Percentiles rank a stretch among this genome's conserved stretches.
phyloP scores from a whole-genome alignment of 768 basidiomycete genomes.

The Psilocybe azurescens region DNA sequence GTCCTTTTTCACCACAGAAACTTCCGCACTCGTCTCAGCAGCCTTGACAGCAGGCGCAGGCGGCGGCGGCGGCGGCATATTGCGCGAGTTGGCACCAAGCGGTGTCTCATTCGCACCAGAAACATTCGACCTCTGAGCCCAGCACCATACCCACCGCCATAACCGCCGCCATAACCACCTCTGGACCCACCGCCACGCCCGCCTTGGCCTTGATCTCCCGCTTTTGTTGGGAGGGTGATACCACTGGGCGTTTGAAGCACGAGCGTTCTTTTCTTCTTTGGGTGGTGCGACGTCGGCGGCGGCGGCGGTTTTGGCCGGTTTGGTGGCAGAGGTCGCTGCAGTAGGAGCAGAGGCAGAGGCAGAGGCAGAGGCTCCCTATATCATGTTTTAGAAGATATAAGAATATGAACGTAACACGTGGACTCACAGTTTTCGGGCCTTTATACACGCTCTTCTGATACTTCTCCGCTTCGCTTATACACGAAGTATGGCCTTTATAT shows the following conservation, averaged over 20 bases:
- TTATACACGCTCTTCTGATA: conserved; percentile 89
- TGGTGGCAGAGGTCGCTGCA: too few relatives aligned
- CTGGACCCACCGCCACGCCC: neutral
- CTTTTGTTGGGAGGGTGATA: conserved; percentile 14
- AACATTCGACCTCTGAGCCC: conserved; percentile 31
- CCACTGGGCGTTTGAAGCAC: conserved; percentile 26
- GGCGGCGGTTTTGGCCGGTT: conserved; percentile 2
- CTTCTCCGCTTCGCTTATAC: conserved; percentile 92
- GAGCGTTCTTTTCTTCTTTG: neutral
- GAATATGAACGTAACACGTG: neutral
- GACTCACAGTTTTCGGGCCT: conserved; percentile 64
- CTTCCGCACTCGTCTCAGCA: conserved; percentile 12
- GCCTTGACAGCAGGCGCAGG: conserved; percentile 2
- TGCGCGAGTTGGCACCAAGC: conserved; percentile 62
- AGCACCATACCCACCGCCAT: too few relatives aligned
- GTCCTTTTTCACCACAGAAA: conserved; percentile 30
- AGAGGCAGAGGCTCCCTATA: conserved; percentile 1
- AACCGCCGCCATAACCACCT: conserved; percentile 31
- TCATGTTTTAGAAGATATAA: too few relatives aligned
- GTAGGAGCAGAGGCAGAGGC: neutral
- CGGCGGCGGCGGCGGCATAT: conserved; percentile 29
- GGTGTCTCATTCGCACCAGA: conserved; percentile 79
- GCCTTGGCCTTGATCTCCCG: conserved; percentile 20
- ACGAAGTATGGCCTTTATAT: conserved; percentile 83
- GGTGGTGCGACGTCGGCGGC: too few relatives aligned